Percentiles rank a stretch among this genome's conserved stretches.
Conservation (phyloP, 345 rosid species). For the Acer negundo region DNA sequence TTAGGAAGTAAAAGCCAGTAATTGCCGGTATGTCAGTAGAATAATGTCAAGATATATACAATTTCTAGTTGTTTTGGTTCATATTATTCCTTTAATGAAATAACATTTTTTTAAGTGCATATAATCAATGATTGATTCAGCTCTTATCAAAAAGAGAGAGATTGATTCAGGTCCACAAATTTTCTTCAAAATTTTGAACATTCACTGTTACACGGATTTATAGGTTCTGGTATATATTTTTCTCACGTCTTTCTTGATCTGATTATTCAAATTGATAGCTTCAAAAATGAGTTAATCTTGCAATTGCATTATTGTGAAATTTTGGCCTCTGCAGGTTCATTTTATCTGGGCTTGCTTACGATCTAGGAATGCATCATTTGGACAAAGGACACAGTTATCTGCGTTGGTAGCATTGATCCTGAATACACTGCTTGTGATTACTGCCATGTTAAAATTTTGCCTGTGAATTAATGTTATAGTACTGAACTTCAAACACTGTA, state of each 20-base stretch:
- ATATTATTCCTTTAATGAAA: not conserved
- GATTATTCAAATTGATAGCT: not conserved
- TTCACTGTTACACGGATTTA: not conserved
- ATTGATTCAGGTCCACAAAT: not conserved
- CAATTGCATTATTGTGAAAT: not conserved
- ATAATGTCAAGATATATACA: not conserved
- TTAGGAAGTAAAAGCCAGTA: not conserved
- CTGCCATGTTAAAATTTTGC: not conserved
- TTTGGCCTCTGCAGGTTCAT: conserved; percentile 6
- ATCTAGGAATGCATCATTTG: not conserved
- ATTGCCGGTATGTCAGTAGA: not conserved
- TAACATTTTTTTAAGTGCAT: not conserved
- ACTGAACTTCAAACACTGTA: not conserved
- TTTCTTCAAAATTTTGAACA: not conserved
- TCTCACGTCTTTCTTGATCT: not conserved
- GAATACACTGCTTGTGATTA: not conserved
- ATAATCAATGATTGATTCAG: not conserved
- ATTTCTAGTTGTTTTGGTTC: not conserved
- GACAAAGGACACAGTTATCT: not conserved
- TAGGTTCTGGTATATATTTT: not conserved
- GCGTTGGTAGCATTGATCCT: not conserved
- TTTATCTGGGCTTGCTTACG: not conserved
- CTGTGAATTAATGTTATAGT: not conserved
- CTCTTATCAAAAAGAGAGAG: not conserved
- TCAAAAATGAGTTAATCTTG: not conserved